Percentiles rank a stretch among this genome's conserved stretches.
Conservation (phyloP, 192 early-diverging fungal genomes). For the Entrophospora sp. region DNA sequence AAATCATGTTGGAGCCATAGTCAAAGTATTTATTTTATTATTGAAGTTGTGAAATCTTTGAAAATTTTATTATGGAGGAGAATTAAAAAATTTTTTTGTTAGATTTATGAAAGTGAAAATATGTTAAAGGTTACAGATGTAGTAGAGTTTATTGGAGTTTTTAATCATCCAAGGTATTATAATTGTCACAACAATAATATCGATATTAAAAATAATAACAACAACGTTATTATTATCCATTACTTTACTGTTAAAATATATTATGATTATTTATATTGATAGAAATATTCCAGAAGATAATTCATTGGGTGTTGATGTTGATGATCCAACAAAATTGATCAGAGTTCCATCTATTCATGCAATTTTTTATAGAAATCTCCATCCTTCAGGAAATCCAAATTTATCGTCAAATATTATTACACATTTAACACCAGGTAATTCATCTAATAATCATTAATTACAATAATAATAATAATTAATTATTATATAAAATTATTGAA, state of each 20-base stretch:
- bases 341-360: slow-evolving; percentile 42
- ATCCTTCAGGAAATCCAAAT: slow-evolving; percentile 7
- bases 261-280: no score
- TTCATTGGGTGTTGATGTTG: slow-evolving; percentile 23
- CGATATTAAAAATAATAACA: no score
- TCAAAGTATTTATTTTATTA: no score
- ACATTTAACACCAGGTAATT: not conserved
- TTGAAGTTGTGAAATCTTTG: no score
- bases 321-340: slow-evolving; percentile 19
- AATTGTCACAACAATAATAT: not conserved
- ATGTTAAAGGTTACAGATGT: slow-evolving; percentile 46
- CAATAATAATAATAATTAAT: not conserved
- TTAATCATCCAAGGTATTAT: slow-evolving; percentile 23
- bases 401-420: not conserved
- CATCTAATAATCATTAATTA: not conserved
- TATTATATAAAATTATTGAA: not conserved
- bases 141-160: slow-evolving; percentile 60
- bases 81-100: not conserved
- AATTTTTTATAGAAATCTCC: slow-evolving; percentile 35
- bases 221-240: no score
- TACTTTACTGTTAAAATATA: no score
- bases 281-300: slow-evolving; percentile 18
- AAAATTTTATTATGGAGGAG: no score
- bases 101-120: slow-evolving; percentile 41
- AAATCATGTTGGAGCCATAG: slow-evolving; percentile 48